Conservation (phyloP, 2,329 filamentous ascomycete genomes). For the Colletotrichum paranaense region DNA sequence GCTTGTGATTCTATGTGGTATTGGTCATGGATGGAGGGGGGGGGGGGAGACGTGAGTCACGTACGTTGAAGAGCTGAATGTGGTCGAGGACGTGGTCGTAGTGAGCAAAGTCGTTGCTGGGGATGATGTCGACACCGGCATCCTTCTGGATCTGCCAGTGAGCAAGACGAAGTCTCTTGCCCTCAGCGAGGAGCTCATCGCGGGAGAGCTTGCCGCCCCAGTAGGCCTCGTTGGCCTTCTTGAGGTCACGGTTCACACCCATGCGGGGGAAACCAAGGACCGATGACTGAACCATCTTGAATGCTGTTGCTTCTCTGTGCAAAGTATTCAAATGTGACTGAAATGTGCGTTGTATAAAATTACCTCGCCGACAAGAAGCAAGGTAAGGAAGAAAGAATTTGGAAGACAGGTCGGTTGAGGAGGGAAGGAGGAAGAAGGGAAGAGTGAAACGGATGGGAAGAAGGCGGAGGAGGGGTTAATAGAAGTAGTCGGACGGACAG, state of each 20-base stretch:
- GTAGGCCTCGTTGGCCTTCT: constrained; percentile 99
- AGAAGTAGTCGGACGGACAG: constrained; percentile 27
- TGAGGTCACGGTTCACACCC: constrained; percentile 98
- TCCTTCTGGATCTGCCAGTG: constrained; percentile 99
- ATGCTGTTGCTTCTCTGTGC: constrained; percentile 43
- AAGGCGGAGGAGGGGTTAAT: constrained; percentile 28
- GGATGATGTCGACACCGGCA: constrained; percentile 96
- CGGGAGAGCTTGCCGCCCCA: constrained; percentile 96
- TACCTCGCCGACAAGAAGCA: constrained; percentile 32
- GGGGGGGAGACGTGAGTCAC: constrained; percentile 46
- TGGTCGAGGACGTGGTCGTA: constrained; percentile 98
- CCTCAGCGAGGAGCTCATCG: constrained; percentile 90
- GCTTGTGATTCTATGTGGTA: not conserved
- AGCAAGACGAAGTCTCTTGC: constrained; percentile 93
- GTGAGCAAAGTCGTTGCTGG: constrained; percentile 99
- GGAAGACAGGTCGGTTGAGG: constrained; percentile 21
- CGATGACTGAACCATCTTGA: constrained; percentile 74
- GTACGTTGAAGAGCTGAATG: constrained; percentile 96
- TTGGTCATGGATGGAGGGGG: not conserved
- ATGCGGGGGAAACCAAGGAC: constrained; percentile 99
- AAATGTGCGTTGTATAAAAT: constrained; percentile 12
- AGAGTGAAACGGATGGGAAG: not conserved
- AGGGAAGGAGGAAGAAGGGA: not conserved
- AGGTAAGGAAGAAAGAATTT: constrained; percentile 20
- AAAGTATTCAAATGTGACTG: constrained; percentile 25